These are phyloP conservation scores for Pholiota molesta DNA, from an alignment of 768 basidiomycete species.

Conservation along the genomic window DNA sequence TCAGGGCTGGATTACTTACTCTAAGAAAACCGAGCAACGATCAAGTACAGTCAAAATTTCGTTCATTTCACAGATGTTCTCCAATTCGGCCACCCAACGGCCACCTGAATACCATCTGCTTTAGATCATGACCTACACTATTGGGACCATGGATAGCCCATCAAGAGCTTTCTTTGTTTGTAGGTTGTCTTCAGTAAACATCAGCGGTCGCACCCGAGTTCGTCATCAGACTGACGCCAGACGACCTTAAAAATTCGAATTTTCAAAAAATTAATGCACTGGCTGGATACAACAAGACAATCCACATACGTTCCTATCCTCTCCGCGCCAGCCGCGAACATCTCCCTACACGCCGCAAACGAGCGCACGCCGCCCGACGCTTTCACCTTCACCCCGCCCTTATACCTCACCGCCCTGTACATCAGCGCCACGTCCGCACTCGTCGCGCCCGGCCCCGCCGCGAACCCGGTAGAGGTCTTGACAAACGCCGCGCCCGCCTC, in stretches of 20 bases:
- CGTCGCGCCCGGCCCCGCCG: conserved; percentile 45
- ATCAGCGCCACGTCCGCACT: conserved; percentile 47
- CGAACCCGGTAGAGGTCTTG: conserved; percentile 59
- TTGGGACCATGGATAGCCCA: too few species aligned
- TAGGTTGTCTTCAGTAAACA: too few species aligned
- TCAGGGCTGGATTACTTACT: too few species aligned
- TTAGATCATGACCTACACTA: too few species aligned
- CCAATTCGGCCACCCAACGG: too few species aligned
- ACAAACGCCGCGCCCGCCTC: conserved; percentile 55
- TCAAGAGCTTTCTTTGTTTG: too few species aligned
- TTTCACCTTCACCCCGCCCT: conserved; percentile 46
- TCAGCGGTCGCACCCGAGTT: background rate
- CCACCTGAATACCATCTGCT: too few species aligned
- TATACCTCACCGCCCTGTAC: conserved; percentile 38
- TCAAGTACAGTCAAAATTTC: too few species aligned
- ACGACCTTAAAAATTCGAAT: conserved; percentile 18
- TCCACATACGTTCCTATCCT: conserved; percentile 54
- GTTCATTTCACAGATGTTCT: too few species aligned
- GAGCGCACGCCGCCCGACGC: conserved; percentile 54
- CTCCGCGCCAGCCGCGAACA: conserved; percentile 53
- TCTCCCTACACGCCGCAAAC: conserved; percentile 47
- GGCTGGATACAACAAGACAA: background rate
- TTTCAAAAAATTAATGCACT: too few species aligned
- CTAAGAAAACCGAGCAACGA: too few species aligned
- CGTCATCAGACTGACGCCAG: conserved; percentile 20